Evolutionary conservation across 2,329 filamentous ascomycete genomes (phyloP).

Genomic region (Talaromyces sp.): DNA sequence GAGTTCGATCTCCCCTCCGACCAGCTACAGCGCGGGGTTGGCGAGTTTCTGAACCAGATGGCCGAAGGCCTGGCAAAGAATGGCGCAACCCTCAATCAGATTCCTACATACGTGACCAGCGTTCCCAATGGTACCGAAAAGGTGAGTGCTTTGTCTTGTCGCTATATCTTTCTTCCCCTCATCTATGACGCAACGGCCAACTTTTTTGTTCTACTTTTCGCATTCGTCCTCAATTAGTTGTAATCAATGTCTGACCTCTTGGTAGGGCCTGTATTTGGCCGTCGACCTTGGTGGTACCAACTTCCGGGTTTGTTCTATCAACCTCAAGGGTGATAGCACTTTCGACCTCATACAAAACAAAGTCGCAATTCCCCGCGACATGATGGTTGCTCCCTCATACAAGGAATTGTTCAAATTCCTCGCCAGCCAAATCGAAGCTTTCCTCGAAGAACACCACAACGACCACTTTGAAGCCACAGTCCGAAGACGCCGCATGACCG

Average conservation of each 20-base stretch:
- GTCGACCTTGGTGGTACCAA: slow-evolving; percentile 98
- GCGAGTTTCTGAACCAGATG: slow-evolving; percentile 86
- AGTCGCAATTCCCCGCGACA: slow-evolving; percentile 79
- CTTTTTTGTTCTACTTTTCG: slow-evolving; percentile 15
- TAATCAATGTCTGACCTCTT: not conserved
- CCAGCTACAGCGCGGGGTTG: slow-evolving; percentile 74
- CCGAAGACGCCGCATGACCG: slow-evolving; percentile 60
- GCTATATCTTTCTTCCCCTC: not conserved
- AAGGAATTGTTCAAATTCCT: slow-evolving; percentile 89
- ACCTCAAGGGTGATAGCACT: slow-evolving; percentile 88
- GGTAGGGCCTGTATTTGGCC: slow-evolving; percentile 85
- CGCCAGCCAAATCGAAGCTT: slow-evolving; percentile 84
- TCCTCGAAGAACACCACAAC: slow-evolving; percentile 80
- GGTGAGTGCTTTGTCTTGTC: slow-evolving; percentile 47
- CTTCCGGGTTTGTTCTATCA: slow-evolving; percentile 94
- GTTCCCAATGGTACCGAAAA: slow-evolving; percentile 98
- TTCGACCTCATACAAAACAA: slow-evolving; percentile 93
- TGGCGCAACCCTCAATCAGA: slow-evolving; percentile 83
- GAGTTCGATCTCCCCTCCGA: slow-evolving; percentile 82
- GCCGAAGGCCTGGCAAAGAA: slow-evolving; percentile 76
- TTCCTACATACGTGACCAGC: slow-evolving; percentile 92
- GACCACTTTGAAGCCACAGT: slow-evolving; percentile 77
- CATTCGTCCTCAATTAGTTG: not conserved
- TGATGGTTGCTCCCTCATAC: slow-evolving; percentile 86
- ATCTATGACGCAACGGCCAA: not conserved